Evolutionary conservation across 192 early-diverging fungal genomes (phyloP), one percentile per base, ranked within the genome.

Genomic region (Coemansia sp.): DNA sequence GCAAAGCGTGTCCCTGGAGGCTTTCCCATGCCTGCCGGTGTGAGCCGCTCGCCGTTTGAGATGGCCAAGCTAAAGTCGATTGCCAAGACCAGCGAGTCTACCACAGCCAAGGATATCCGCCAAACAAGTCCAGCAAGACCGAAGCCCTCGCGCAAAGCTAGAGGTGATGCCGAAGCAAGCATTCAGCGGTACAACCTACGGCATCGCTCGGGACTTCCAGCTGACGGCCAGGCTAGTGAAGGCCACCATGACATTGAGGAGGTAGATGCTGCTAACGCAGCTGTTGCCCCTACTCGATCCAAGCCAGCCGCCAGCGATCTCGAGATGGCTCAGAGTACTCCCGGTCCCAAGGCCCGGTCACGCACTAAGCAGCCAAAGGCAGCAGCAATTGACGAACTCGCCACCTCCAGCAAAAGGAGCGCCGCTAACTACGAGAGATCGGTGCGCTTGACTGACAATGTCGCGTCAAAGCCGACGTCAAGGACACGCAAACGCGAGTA

Each of bases 401-500:
- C 49, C 16, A n/a, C 39, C 3, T 18, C 59, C 10, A 52, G 52
- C 59, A 59, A 61, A 44, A 41, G 63, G 20, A 78, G 75, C 63
- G 75, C 70, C 3, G 65, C 68, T 10, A 64, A 44, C 34, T 68
- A 63, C 22, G 71, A 80, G 65, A 35, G 77, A 39, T 49, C 70
- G 27, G 35, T 61, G 59, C 43, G 63, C 20, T 43, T 40, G 67
- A 3, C 62, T 13, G 60, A 41, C 1, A 50, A 44, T 22, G 16
- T 34, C 16, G 18, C 29, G 43, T 32, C 70, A 52, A 69, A 62
- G 35, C 67, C 49, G 27, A 24, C 56, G 2, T 56, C 65, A 29
- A 44, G 70, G 16, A 60, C 66, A 3, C 77, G 77, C 65, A 80
- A 80, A 66, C 77, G 77, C 22, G 35, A 39, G 29, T 65, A 62